Evolutionary conservation across 1,284 basidiomycete species (phyloP).

Genomic region (Earliella scabrosa): DNA sequence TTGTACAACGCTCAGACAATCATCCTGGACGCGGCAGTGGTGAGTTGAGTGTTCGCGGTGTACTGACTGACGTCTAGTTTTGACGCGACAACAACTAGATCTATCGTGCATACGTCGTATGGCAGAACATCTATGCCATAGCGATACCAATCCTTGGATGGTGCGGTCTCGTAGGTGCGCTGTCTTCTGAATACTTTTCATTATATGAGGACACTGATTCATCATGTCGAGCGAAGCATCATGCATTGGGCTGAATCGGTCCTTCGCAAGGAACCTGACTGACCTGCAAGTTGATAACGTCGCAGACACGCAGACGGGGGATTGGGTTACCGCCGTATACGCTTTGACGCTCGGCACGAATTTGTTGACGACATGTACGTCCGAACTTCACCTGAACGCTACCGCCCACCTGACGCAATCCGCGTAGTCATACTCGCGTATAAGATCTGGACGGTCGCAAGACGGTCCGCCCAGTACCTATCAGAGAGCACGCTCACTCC

Average conservation of each 20-base stretch:
- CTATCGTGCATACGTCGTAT: conserved; percentile 34
- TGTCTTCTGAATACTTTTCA: background rate
- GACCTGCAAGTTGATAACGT: conserved; percentile 16
- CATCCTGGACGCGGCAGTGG: conserved; percentile 38
- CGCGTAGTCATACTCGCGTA: conserved; percentile 31
- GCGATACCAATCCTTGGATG: conserved; percentile 31
- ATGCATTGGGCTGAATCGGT: conserved; percentile 9
- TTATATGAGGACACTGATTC: background rate
- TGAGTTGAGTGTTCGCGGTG: no score
- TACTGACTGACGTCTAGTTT: no score
- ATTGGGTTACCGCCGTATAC: conserved; percentile 36
- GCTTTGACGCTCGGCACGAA: conserved; percentile 34
- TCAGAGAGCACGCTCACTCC: conserved; percentile 24
- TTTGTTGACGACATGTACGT: conserved; percentile 33
- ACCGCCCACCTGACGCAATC: no score
- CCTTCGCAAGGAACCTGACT: background rate
- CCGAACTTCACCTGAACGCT: no score
- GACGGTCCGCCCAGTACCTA: conserved; percentile 16
- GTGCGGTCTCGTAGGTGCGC: conserved; percentile 26
- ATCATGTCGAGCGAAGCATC: background rate
- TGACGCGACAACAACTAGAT: no score
- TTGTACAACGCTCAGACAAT: conserved; percentile 38
- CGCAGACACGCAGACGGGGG: conserved; percentile 18
- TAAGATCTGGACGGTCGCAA: conserved; percentile 31
- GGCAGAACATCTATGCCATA: conserved; percentile 28